Conservation (phyloP, 306 rosid genomes). For the Quercus agrifolia region DNA sequence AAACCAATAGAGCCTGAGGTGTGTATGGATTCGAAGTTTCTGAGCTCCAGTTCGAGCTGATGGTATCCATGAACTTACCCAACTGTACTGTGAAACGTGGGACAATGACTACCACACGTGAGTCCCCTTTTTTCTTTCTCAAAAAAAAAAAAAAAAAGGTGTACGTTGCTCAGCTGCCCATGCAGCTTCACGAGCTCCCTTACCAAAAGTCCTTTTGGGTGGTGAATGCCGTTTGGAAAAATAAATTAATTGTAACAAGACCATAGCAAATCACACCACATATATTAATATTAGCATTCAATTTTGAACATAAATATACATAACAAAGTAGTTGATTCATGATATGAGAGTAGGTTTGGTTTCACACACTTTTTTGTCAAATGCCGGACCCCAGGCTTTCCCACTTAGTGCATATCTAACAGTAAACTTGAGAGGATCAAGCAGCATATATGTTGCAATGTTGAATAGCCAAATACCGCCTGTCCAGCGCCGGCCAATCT, state of each 20-base stretch:
- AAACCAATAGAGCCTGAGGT: too few species aligned
- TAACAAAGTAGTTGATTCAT: too few species aligned
- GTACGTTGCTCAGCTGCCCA: constrained; percentile 83
- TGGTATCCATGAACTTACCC: too few species aligned
- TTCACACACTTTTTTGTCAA: constrained; percentile 57
- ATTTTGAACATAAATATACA: too few species aligned
- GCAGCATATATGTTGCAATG: constrained; percentile 40
- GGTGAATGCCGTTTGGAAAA: constrained; percentile 63
- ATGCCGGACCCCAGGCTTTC: constrained; percentile 61
- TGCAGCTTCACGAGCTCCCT: constrained; percentile 67
- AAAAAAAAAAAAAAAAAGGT: too few species aligned
- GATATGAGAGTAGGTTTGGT: background rate
- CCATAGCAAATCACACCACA: too few species aligned
- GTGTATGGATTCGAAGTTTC: too few species aligned
- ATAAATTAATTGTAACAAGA: background rate
- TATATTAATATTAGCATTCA: too few species aligned
- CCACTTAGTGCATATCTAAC: constrained; percentile 70
- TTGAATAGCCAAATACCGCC: constrained; percentile 63
- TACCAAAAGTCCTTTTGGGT: constrained; percentile 67
- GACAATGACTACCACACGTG: too few species aligned
- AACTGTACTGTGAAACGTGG: too few species aligned
- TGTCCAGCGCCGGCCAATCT: constrained; percentile 66
- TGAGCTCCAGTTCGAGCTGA: too few species aligned
- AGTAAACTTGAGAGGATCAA: constrained; percentile 71
- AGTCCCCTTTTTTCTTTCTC: too few species aligned